These are phyloP conservation scores for Claviceps quebecensis DNA, from an alignment of 2,329 filamentous ascomycete genomes.

Conservation along the genomic window DNA sequence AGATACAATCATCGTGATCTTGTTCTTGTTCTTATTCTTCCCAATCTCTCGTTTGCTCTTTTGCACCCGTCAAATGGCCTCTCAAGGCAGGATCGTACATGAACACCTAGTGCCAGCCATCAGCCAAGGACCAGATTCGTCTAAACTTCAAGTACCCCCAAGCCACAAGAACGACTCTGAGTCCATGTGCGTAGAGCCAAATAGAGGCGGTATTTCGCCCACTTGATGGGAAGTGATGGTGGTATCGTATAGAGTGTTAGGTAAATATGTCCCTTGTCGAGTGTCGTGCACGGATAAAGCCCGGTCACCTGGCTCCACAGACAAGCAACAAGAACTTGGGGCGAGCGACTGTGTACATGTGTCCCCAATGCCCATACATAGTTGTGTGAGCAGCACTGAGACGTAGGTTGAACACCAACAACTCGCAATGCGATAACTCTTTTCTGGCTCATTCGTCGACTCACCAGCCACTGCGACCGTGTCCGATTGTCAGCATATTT, in stretches of 20 bases:
- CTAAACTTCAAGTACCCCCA: too few relatives aligned
- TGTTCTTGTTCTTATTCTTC: neutral
- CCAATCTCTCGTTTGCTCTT: too few relatives aligned
- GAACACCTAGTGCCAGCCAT: neutral
- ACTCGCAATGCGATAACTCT: neutral
- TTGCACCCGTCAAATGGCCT: too few relatives aligned
- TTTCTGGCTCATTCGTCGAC: neutral
- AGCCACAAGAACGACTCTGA: neutral
- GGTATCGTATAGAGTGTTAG: neutral
- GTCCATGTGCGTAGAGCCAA: too few relatives aligned
- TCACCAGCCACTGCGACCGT: neutral
- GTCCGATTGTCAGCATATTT: neutral
- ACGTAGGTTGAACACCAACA: neutral
- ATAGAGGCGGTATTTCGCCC: too few relatives aligned
- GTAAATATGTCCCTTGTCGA: neutral
- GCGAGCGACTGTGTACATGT: neutral
- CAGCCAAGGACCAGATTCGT: neutral
- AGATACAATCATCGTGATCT: neutral
- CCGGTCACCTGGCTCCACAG: neutral
- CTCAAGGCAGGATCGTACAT: too few relatives aligned
- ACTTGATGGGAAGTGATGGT: too few relatives aligned
- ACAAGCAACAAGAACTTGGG: neutral
- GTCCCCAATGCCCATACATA: too few relatives aligned
- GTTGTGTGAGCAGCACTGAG: neutral
- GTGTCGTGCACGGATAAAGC: slow-evolving; percentile 3